phyloP scores from a whole-genome alignment of 768 basidiomycete genomes.

The Strobilomyces confusus region DNA sequence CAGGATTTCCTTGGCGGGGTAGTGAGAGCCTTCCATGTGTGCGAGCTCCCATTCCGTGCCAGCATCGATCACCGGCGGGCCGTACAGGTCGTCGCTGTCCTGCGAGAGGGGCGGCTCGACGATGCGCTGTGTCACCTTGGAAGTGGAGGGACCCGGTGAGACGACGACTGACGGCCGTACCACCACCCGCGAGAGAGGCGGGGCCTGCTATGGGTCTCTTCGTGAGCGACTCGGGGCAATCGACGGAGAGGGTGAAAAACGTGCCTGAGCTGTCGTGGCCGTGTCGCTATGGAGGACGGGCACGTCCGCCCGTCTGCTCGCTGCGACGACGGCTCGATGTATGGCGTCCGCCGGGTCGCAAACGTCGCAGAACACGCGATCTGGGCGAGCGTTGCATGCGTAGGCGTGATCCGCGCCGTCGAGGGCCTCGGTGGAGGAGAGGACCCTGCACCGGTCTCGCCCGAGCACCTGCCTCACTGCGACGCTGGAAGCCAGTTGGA shows the following conservation, averaged over 20 bases:
- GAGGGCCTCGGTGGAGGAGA: not conserved
- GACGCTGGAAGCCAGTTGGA: too few species aligned
- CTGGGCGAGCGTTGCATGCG: not conserved
- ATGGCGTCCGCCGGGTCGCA: not conserved
- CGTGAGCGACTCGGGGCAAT: too few species aligned
- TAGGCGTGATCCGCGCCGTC: not conserved
- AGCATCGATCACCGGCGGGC: not conserved
- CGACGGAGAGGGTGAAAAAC: too few species aligned
- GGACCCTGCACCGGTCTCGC: not conserved
- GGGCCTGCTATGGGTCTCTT: too few species aligned
- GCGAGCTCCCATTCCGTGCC: not conserved
- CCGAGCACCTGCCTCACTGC: not conserved
- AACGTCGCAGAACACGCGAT: not conserved
- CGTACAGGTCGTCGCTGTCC: not conserved
- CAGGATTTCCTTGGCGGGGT: not conserved
- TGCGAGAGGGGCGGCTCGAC: not conserved
- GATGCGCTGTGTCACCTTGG: too few species aligned
- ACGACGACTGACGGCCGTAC: too few species aligned
- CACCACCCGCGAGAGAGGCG: too few species aligned
- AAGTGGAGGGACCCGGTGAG: too few species aligned
- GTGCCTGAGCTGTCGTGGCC: too few species aligned
- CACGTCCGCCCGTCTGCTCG: not conserved
- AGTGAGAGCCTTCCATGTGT: not conserved
- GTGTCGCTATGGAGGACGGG: not conserved
- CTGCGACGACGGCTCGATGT: not conserved